Evolutionary conservation across 495 filamentous ascomycete species (phyloP), one percentile per base, ranked within the genome.

Genomic region (Daldinia caldariorum): DNA sequence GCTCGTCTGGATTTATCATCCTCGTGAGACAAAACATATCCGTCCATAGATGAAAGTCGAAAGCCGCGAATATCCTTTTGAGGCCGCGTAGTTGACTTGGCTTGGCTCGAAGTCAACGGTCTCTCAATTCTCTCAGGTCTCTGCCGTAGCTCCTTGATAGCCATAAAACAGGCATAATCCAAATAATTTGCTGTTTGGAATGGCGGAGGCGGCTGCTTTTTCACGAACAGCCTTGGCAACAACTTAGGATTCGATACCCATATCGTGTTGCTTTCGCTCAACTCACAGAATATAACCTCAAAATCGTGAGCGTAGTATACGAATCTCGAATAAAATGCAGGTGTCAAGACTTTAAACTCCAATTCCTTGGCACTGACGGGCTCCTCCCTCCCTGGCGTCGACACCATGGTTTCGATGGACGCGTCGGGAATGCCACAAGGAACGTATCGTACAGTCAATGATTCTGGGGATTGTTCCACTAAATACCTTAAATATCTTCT

Each of bases 261-360:
- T 20, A 89, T 74, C 1, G 84, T 90, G 29, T 76, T 74, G 68
- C 79, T 86, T 63, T 84, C 83, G 18, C 81, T 73, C 12, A 82
- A 65, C 69, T 89, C 85, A 41, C 77, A 76, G 45, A 83, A 79
- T 37, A 90, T 73, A 1, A 81, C 86, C 66, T 86, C 83, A 13
- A 84, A 71, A 29, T 82, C 77, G 69, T 87, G 78, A 7, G 80
- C 70, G 65, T 87, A 86, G 66, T 83, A 78, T 20, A 85, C 83
- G 50, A 90, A 84, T 50, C 83, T 78, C 47, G 84, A 80, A 74
- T 90, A 91, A 72, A 91, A 91, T 1, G 76, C 79, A 1, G 89
- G 88, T 0, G 84, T 88, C 1, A 88, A 76, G 16, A 89, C 74
- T 31, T 82, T 83, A 65, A 90, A 75, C 39, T 84, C 81, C 1